A percentile compares a stretch with the other conserved stretches of the same genome.
phyloP scores from a whole-genome alignment of 2,329 filamentous ascomycete genomes.

The Hypoxylon sp. region DNA sequence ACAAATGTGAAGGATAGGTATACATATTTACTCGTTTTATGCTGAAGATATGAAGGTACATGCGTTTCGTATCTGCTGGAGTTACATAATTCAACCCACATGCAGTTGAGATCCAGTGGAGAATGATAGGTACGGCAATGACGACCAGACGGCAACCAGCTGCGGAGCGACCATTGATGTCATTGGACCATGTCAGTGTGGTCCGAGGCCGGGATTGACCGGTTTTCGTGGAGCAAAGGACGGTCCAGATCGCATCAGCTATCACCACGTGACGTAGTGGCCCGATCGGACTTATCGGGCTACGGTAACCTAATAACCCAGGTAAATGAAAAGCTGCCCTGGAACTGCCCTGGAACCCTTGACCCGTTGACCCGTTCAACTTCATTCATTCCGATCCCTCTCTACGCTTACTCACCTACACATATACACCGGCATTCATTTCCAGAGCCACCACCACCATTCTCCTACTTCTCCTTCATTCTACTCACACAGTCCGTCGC shows the following conservation, averaged over 20 bases:
- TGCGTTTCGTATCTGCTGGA: no score
- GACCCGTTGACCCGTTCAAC: conserved; percentile 19
- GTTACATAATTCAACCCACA: neutral
- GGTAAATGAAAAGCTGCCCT: conserved; percentile 27
- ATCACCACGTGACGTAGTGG: conserved; percentile 43
- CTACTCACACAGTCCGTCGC: conserved; percentile 18
- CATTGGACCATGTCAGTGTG: conserved; percentile 9
- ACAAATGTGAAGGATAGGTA: neutral
- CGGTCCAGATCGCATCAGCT: conserved; percentile 22
- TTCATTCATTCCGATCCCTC: conserved; percentile 41
- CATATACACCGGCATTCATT: conserved; percentile 12
- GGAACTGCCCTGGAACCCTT: neutral
- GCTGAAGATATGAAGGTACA: no score
- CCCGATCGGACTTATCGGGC: conserved; percentile 44
- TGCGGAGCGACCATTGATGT: conserved; percentile 8
- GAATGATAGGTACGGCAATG: neutral
- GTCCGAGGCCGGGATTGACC: conserved; percentile 28
- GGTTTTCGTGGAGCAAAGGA: conserved; percentile 23
- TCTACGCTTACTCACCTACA: conserved; percentile 33
- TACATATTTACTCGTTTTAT: no score
- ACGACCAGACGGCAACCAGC: conserved; percentile 5
- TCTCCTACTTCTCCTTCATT: conserved; percentile 4
- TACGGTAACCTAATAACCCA: conserved; percentile 21
- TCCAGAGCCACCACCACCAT: conserved; percentile 2
- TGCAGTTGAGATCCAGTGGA: neutral